Evolutionary conservation across 306 rosid genomes (phyloP).

Genomic region (Vigna reflexopilosa): DNA sequence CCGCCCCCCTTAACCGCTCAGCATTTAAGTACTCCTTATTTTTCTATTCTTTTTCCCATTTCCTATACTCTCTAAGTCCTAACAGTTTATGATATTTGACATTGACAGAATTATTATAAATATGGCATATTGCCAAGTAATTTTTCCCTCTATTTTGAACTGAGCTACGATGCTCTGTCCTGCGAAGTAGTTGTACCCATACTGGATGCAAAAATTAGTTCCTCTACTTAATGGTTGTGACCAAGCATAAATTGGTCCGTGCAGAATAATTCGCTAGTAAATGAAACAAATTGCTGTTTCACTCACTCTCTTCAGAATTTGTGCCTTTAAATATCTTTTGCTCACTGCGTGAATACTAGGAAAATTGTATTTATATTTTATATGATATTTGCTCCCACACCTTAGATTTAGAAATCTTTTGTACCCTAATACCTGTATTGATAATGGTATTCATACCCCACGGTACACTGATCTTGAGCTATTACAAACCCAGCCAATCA

Average conservation of each 20-base stretch:
- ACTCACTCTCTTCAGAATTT: neutral
- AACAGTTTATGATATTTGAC: constrained; percentile 18
- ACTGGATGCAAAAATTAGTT: neutral
- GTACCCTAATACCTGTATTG: neutral
- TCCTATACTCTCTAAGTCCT: no score
- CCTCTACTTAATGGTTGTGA: neutral
- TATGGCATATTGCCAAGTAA: neutral
- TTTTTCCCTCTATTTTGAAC: constrained; percentile 38
- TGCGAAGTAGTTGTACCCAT: neutral
- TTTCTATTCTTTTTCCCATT: no score
- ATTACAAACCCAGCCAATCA: neutral
- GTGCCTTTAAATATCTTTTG: neutral
- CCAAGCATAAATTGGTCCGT: neutral
- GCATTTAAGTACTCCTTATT: no score
- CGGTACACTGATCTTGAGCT: neutral
- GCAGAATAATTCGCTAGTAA: neutral
- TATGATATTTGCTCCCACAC: neutral
- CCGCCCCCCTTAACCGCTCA: no score
- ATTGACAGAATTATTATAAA: constrained; percentile 8
- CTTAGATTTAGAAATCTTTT: neutral
- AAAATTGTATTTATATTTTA: neutral
- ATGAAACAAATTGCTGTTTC: neutral
- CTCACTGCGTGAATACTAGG: neutral
- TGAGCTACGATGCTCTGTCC: constrained; percentile 13
- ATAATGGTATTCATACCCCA: neutral